phyloP scores from a whole-genome alignment of 192 early-diverging fungal species.

The Coemansia sp. region DNA sequence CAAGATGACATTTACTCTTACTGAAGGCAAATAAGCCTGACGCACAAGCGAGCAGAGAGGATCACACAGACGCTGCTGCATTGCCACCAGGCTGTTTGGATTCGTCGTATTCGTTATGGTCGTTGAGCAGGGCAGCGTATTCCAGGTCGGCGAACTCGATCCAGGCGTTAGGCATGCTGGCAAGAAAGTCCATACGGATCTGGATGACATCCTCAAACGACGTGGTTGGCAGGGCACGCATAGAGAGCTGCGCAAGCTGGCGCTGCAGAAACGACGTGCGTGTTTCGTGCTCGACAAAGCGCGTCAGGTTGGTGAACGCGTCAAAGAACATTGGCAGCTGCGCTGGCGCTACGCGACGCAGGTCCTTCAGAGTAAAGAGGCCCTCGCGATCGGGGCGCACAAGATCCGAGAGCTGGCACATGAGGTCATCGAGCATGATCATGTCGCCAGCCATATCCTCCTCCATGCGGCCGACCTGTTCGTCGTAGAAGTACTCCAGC shows the following conservation, averaged over 20 bases:
- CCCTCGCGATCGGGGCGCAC: conserved; percentile 44
- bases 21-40: too few species aligned
- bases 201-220: conserved; percentile 48
- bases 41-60: too few species aligned
- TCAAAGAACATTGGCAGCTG: conserved; percentile 52
- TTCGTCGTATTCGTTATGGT: conserved; percentile 36
- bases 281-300: conserved; percentile 54
- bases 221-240: conserved; percentile 41
- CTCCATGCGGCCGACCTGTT: conserved; percentile 73
- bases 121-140: conserved; percentile 50
- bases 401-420: conserved; percentile 56
- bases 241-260: conserved; percentile 49
- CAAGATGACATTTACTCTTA: too few species aligned
- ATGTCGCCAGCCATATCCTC: conserved; percentile 53
- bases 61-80: neutral
- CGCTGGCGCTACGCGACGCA: conserved; percentile 32
- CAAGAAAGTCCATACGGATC: conserved; percentile 50
- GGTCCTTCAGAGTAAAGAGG: conserved; percentile 52
- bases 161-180: conserved; percentile 51
- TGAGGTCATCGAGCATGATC: conserved; percentile 49
- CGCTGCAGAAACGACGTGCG: conserved; percentile 51
- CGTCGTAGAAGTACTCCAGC: conserved; percentile 79
- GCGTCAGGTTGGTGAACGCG: conserved; percentile 52
- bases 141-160: conserved; percentile 55
- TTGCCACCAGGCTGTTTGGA: neutral